phyloP scores from a whole-genome alignment of 2,329 filamentous ascomycete genomes.

The Neobulgaria alba region DNA sequence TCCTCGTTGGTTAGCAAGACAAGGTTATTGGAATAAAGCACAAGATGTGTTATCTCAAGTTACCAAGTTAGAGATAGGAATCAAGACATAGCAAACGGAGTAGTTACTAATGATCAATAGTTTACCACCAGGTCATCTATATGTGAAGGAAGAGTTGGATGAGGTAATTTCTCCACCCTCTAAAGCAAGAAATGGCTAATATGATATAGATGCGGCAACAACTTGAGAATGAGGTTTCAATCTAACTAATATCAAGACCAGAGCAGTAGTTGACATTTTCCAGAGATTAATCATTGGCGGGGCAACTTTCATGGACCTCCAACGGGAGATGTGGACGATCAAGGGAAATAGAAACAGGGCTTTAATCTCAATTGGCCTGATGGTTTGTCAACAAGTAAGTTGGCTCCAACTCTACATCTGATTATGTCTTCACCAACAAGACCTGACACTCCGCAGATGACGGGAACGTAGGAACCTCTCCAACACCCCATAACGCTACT shows the following conservation, averaged over 20 bases:
- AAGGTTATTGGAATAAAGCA: constrained; percentile 59
- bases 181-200: neutral
- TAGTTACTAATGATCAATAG: constrained; percentile 36
- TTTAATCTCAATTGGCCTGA: constrained; percentile 52
- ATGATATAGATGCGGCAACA: constrained; percentile 32
- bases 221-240: constrained; percentile 41
- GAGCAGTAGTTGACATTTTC: neutral
- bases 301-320: constrained; percentile 38
- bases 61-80: constrained; percentile 21
- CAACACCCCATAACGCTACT: neutral
- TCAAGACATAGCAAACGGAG: constrained; percentile 7
- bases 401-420: neutral
- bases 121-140: constrained; percentile 45
- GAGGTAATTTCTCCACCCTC: constrained; percentile 35
- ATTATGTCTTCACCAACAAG: neutral
- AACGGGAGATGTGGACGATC: constrained; percentile 54
- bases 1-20: constrained; percentile 58
- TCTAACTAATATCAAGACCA: neutral
- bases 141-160: constrained; percentile 42
- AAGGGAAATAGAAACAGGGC: constrained; percentile 55
- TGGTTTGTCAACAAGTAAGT: constrained; percentile 54
- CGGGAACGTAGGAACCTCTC: constrained; percentile 35
- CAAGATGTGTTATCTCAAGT: constrained; percentile 46
- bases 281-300: constrained; percentile 36
- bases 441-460: constrained; percentile 43